Percentiles rank a stretch among this genome's conserved stretches.
Conservation (phyloP, 139 green algal species). For the Marvania coccoides region DNA sequence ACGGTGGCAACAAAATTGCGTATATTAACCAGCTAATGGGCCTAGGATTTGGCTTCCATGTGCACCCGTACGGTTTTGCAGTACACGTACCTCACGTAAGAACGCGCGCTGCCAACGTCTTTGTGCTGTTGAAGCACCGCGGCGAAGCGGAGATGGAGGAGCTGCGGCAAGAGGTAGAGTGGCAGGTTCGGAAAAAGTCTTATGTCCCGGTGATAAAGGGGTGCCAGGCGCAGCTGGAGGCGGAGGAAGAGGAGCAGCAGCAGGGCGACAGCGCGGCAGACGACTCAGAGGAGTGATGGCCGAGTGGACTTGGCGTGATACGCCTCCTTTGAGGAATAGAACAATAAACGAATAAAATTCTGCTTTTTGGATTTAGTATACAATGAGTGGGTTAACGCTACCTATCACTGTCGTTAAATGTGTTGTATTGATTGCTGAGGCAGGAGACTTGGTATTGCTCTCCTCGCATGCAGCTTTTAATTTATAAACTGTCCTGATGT, state of each 20-base stretch:
- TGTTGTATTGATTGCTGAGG: no score
- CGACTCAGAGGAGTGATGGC: not conserved
- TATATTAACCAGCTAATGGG: constrained; percentile 5
- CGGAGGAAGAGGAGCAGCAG: not conserved
- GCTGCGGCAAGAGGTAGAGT: not conserved
- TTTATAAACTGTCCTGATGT: no score
- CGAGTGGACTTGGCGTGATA: not conserved
- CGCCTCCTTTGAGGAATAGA: not conserved
- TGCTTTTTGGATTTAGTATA: no score
- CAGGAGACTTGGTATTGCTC: no score
- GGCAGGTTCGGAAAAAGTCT: not conserved
- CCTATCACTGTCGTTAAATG: no score
- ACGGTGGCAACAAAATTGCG: constrained; percentile 7
- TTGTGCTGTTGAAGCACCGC: constrained; percentile 1
- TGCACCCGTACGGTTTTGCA: constrained; percentile 6
- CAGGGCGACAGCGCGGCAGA: not conserved
- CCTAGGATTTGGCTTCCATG: constrained; percentile 5
- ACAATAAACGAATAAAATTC: not conserved
- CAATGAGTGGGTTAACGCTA: no score
- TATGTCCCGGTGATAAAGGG: not conserved
- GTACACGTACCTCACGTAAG: constrained; percentile 7
- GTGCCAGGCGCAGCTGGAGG: not conserved
- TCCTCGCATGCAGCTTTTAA: no score
- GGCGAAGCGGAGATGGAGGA: constrained; percentile 4
- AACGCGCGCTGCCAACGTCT: not conserved